A percentile compares a stretch with the other conserved stretches of the same genome.
phyloP scores from a whole-genome alignment of 768 basidiomycete species.

The Ramaria sp. region DNA sequence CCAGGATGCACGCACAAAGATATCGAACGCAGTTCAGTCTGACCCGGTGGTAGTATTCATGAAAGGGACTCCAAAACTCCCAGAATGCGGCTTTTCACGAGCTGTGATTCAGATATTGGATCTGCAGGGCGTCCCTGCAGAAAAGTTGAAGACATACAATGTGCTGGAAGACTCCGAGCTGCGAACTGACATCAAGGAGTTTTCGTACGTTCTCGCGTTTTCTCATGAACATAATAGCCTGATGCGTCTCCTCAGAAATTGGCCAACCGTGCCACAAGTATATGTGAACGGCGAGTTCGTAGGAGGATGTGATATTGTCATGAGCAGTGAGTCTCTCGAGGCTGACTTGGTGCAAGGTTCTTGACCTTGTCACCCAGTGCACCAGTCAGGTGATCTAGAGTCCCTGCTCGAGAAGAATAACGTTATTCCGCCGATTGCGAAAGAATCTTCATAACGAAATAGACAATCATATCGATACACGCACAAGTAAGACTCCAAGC shows the following conservation, averaged over 20 bases:
- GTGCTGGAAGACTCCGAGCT: conserved; percentile 82
- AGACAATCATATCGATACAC: background rate
- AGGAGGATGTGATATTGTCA: conserved; percentile 91
- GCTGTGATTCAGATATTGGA: conserved; percentile 89
- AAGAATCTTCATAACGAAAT: conserved; percentile 10
- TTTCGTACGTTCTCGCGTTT: conserved; percentile 56
- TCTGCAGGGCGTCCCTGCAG: conserved; percentile 63
- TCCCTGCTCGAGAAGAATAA: conserved; percentile 61
- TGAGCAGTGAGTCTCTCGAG: conserved; percentile 57
- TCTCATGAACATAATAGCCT: background rate
- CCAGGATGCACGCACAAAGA: conserved; percentile 46
- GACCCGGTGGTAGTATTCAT: conserved; percentile 92
- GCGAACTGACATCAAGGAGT: conserved; percentile 85
- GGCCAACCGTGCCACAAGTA: conserved; percentile 96
- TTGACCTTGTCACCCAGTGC: conserved; percentile 47
- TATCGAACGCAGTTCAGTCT: conserved; percentile 63
- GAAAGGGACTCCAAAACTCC: conserved; percentile 85
- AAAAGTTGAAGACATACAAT: conserved; percentile 85
- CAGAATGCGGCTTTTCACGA: conserved; percentile 93
- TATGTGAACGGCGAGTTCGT: conserved; percentile 94
- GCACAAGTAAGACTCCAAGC: background rate
- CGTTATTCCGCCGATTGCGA: conserved; percentile 45
- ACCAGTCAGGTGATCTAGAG: conserved; percentile 91
- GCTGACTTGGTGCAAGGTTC: background rate
- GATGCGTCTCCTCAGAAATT: conserved; percentile 48